These are phyloP conservation scores for Pseudogymnoascus sp. DNA, from an alignment of 2,329 filamentous ascomycete species.

Conservation along the genomic window DNA sequence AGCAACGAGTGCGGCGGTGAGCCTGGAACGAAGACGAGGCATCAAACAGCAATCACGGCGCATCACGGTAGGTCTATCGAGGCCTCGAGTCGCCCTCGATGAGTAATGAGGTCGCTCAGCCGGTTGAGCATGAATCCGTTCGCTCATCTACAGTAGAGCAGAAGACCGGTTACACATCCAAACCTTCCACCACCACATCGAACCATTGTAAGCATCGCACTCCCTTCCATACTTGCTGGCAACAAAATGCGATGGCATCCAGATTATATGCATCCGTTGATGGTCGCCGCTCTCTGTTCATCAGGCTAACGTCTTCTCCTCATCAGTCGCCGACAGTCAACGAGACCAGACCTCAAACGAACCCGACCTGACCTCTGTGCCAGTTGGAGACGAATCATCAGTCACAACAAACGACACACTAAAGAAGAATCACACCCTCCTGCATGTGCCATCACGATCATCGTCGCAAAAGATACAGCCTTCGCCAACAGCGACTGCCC, in stretches of 20 bases:
- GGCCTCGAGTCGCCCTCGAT: slow-evolving; percentile 28
- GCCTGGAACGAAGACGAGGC: background rate
- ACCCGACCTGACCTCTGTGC: background rate
- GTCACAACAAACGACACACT: slow-evolving; percentile 11
- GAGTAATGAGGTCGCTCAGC: slow-evolving; percentile 31
- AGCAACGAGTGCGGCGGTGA: slow-evolving; percentile 8
- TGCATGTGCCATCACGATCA: slow-evolving; percentile 55
- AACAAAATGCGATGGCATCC: background rate
- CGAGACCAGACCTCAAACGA: background rate
- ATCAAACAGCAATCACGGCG: slow-evolving; percentile 12
- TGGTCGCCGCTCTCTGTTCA: background rate
- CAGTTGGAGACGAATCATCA: background rate
- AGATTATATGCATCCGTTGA: background rate
- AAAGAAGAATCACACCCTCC: slow-evolving; percentile 42
- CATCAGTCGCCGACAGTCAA: background rate
- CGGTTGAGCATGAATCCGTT: slow-evolving; percentile 29
- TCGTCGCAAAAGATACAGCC: slow-evolving; percentile 55
- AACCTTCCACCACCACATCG: slow-evolving; percentile 27
- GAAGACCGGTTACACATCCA: slow-evolving; percentile 25
- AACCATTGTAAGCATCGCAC: slow-evolving; percentile 14
- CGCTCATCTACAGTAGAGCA: slow-evolving; percentile 26
- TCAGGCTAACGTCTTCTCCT: background rate
- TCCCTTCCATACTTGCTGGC: background rate
- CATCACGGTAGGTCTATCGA: slow-evolving; percentile 11
- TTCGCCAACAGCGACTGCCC: slow-evolving; percentile 51